Percentiles rank a stretch among this genome's conserved stretches.
Conservation (phyloP, 345 rosid species). For the Crucihimalaya himalaica region DNA sequence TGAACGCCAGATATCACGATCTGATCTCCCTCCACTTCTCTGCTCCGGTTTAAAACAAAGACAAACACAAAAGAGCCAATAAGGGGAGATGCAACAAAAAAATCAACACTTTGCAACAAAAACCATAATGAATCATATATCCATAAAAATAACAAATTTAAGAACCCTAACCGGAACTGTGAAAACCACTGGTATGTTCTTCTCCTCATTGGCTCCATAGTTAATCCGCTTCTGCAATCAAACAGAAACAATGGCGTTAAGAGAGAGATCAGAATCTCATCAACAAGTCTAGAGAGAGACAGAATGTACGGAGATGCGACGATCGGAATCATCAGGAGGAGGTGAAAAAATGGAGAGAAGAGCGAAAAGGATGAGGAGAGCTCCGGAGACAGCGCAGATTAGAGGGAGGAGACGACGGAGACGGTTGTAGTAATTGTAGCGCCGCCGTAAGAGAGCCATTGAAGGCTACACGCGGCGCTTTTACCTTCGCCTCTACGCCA, state of each 20-base stretch:
- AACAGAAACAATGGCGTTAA: conserved; percentile 17
- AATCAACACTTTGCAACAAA: conserved; percentile 24
- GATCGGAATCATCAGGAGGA: conserved; percentile 62
- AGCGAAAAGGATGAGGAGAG: conserved; percentile 67
- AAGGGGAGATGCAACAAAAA: not conserved
- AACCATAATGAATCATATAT: not conserved
- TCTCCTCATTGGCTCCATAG: conserved; percentile 35
- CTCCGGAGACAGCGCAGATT: conserved; percentile 53
- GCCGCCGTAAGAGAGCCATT: conserved; percentile 83
- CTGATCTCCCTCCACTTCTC: conserved; percentile 65
- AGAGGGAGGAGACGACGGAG: conserved; percentile 54
- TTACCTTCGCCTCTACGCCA: conserved; percentile 11
- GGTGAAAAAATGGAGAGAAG: conserved; percentile 73
- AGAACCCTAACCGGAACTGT: conserved; percentile 74
- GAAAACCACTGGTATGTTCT: conserved; percentile 43
- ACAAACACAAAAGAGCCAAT: conserved; percentile 17
- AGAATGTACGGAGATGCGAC: conserved; percentile 42
- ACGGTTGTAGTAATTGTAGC: conserved; percentile 53
- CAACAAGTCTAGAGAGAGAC: not conserved
- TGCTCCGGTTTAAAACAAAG: conserved; percentile 38
- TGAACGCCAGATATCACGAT: conserved; percentile 83
- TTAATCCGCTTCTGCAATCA: conserved; percentile 35
- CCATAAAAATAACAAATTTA: not conserved
- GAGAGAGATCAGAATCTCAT: conserved; percentile 14
- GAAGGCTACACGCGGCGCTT: conserved; percentile 35